Conservation (phyloP, 306 rosid genomes). For the Dryas octopetala region DNA sequence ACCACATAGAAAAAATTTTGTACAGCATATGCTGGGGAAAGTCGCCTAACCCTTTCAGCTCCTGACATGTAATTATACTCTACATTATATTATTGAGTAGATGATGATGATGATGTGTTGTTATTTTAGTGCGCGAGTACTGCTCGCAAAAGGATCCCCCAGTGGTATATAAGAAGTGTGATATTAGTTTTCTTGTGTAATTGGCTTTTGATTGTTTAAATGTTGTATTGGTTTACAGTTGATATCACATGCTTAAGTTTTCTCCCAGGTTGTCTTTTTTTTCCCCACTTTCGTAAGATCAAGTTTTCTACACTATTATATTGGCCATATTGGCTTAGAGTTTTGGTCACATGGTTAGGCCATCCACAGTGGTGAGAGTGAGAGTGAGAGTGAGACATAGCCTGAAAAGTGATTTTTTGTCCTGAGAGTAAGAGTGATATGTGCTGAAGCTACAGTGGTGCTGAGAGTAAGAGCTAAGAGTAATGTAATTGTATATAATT, state of each 20-base stretch:
- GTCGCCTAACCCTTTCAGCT: conserved; percentile 72
- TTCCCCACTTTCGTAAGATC: too few species aligned
- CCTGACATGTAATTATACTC: conserved; percentile 81
- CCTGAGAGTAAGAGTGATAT: too few species aligned
- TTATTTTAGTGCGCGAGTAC: background rate
- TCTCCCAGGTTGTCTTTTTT: too few species aligned
- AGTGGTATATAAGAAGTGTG: conserved; percentile 48
- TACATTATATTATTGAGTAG: conserved; percentile 23
- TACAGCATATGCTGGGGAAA: conserved; percentile 60
- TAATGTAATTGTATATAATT: too few species aligned
- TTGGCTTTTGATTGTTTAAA: background rate
- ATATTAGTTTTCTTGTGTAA: conserved; percentile 25
- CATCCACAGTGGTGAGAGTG: too few species aligned
- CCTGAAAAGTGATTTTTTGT: too few species aligned
- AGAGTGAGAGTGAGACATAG: too few species aligned
- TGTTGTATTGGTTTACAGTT: background rate
- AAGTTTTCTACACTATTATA: too few species aligned
- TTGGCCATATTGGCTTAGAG: too few species aligned
- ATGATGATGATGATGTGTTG: conserved; percentile 19
- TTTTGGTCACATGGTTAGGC: too few species aligned
- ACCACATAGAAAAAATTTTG: conserved; percentile 32
- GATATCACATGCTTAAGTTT: background rate
- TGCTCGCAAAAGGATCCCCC: background rate
- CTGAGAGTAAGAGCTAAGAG: too few species aligned
- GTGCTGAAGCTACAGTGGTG: too few species aligned